Evolutionary conservation across 345 rosid genomes (phyloP), one percentile per base, ranked within the genome.

Genomic region (Camelina sativa): DNA sequence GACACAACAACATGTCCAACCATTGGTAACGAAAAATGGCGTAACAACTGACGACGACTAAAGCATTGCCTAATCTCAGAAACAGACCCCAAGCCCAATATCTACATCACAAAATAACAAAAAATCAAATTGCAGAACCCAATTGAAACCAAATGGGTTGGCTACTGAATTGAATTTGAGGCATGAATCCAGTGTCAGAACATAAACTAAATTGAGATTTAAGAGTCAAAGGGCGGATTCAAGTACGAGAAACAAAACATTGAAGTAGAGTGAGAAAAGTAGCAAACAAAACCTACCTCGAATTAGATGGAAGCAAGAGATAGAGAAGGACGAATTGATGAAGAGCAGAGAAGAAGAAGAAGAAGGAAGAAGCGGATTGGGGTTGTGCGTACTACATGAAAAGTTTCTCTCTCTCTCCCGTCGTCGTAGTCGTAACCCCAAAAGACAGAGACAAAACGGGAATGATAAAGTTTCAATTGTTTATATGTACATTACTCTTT

Each of bases 1-100:
- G 87, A 64, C 22, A 71, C 77, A 61, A 71, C 79, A 68, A 62
- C 66, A 59, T 67, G 85, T 35, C 81, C 84, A 43, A 86, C 91
- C 96, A 88, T 90, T 73, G 80, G 41, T 62, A 7, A 28, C 4
- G 2, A 67, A 62, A 13, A 64, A 67, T 34, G 8, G 3, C 11
- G 13, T 4, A 28, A 44, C 12, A 59, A 15, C 44, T 66, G 47
- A 47, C 75, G 62, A 67, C 80, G 85, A 67, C 79, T 85, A 82
- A 48, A 67, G 73, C 84, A 73, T 83, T 82, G 55, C 48, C 52
- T 43, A 8, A 15, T 38, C 70, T 34, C 53, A 10, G 12, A 56
- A 20, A 5, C 12, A 46, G 59, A 55, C 53, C 22, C 8, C 54
- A 23, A 73, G 65, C 8, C 22, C 47, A 67, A 73, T 30, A 25